Conservation (phyloP, 345 rosid genomes). For the Laguncularia racemosa region DNA sequence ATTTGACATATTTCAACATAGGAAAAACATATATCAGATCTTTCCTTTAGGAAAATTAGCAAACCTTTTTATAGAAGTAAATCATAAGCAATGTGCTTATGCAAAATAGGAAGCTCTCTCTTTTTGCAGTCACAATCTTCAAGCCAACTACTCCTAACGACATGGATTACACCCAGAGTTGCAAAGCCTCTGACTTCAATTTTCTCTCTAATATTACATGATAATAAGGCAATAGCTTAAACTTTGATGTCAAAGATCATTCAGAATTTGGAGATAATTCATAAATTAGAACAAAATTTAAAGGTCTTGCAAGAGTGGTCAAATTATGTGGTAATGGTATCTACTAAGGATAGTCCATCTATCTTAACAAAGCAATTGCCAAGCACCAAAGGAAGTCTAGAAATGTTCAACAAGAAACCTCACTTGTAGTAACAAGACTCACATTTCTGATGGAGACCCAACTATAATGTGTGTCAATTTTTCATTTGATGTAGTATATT, state of each 20-base stretch:
- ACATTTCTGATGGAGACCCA: constrained; percentile 86
- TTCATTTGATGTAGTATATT: constrained; percentile 48
- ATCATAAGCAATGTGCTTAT: constrained; percentile 58
- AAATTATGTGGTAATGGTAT: too few relatives aligned
- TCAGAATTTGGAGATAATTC: too few relatives aligned
- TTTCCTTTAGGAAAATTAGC: constrained; percentile 8
- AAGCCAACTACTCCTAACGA: constrained; percentile 79
- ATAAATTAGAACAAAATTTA: too few relatives aligned
- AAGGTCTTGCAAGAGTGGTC: too few relatives aligned
- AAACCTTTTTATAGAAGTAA: constrained; percentile 84
- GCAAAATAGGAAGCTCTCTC: constrained; percentile 63
- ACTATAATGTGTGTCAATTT: constrained; percentile 83
- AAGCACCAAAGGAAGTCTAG: too few relatives aligned
- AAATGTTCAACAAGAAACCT: constrained; percentile 1
- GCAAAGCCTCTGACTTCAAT: constrained; percentile 71
- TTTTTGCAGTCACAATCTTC: constrained; percentile 75
- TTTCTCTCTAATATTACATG: constrained; percentile 53
- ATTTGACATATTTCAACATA: too few relatives aligned
- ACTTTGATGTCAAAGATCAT: too few relatives aligned
- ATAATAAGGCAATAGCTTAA: neutral
- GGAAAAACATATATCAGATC: too few relatives aligned
- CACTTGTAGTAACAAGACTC: constrained; percentile 23
- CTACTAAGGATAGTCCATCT: too few relatives aligned
- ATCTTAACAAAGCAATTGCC: too few relatives aligned
- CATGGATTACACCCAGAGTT: constrained; percentile 73